phyloP scores from a whole-genome alignment of 1,284 basidiomycete genomes.

The Rhodotorula glutinis region DNA sequence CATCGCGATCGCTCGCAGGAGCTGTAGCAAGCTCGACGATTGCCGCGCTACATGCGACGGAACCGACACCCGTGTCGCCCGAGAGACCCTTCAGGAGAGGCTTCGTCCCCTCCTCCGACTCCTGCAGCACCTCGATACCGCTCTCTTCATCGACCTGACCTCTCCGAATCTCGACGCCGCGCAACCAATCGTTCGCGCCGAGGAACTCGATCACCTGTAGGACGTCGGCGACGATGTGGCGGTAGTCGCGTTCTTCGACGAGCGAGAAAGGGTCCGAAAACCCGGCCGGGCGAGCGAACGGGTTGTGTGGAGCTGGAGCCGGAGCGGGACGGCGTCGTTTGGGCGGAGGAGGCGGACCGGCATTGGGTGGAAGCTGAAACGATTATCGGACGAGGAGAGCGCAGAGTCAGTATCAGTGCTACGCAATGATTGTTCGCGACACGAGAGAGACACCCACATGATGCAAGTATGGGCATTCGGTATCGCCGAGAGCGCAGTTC shows the following conservation, averaged over 20 bases:
- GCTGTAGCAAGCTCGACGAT: background rate
- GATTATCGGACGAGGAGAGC: too few relatives aligned
- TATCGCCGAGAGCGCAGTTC: conserved; percentile 23
- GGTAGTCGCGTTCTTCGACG: conserved; percentile 84
- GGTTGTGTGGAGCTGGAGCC: conserved; percentile 55
- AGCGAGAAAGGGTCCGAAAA: conserved; percentile 47
- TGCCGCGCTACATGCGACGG: too few relatives aligned
- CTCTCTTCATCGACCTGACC: conserved; percentile 69
- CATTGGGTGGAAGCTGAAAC: conserved; percentile 16
- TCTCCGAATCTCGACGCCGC: conserved; percentile 72
- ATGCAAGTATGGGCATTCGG: conserved; percentile 30
- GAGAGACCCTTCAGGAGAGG: too few relatives aligned
- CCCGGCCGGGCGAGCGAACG: conserved; percentile 53
- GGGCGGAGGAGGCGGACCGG: conserved; percentile 12
- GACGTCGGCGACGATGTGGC: conserved; percentile 83
- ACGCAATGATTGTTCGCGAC: too few relatives aligned
- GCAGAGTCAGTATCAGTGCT: background rate
- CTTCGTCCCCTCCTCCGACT: background rate
- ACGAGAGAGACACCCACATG: conserved; percentile 14
- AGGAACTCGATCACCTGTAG: conserved; percentile 91
- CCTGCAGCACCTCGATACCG: conserved; percentile 38
- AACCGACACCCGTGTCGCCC: too few relatives aligned
- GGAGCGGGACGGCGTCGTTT: conserved; percentile 34
- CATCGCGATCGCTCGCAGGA: too few relatives aligned
- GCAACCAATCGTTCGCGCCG: conserved; percentile 85